Conservation (phyloP, 2,329 filamentous ascomycete genomes). For the Fusarium graminum region DNA sequence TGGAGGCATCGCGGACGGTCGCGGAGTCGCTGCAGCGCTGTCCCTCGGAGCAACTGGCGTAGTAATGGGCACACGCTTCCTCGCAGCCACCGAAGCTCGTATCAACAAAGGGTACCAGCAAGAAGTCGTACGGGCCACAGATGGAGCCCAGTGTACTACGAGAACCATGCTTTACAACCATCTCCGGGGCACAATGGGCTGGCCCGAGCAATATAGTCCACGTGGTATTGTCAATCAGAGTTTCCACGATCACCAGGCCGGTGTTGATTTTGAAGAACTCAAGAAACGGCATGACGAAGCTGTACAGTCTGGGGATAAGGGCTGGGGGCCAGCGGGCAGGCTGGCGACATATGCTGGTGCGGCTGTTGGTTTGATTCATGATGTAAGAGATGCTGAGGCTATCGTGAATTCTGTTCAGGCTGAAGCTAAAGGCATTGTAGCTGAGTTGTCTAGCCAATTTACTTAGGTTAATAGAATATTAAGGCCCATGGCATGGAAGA, state of each 20-base stretch:
- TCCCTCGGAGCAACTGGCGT: slow-evolving; percentile 66
- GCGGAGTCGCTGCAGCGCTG: slow-evolving; percentile 63
- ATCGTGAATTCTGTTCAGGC: slow-evolving; percentile 55
- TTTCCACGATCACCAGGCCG: slow-evolving; percentile 54
- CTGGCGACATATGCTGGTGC: slow-evolving; percentile 65
- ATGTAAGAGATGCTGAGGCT: slow-evolving; percentile 54
- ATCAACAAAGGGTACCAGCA: slow-evolving; percentile 58
- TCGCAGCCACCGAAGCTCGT: slow-evolving; percentile 61
- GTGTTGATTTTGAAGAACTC: slow-evolving; percentile 59
- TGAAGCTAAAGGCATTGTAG: slow-evolving; percentile 45
- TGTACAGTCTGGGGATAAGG: slow-evolving; percentile 56
- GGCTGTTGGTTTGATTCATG: slow-evolving; percentile 59
- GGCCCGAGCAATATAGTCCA: slow-evolving; percentile 59
- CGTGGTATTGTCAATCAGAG: slow-evolving; percentile 57
- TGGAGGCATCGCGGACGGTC: slow-evolving; percentile 66
- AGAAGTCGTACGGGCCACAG: slow-evolving; percentile 57
- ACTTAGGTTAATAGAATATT: background rate
- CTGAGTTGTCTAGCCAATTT: background rate
- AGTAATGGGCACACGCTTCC: slow-evolving; percentile 73
- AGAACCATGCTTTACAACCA: slow-evolving; percentile 62
- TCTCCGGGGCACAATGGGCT: slow-evolving; percentile 56
- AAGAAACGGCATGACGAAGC: slow-evolving; percentile 56
- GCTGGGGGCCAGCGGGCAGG: slow-evolving; percentile 62
- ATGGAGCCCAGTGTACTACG: slow-evolving; percentile 56
- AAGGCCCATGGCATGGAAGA: background rate